phyloP scores from a whole-genome alignment of 768 basidiomycete species.

The Agaricus blazei region DNA sequence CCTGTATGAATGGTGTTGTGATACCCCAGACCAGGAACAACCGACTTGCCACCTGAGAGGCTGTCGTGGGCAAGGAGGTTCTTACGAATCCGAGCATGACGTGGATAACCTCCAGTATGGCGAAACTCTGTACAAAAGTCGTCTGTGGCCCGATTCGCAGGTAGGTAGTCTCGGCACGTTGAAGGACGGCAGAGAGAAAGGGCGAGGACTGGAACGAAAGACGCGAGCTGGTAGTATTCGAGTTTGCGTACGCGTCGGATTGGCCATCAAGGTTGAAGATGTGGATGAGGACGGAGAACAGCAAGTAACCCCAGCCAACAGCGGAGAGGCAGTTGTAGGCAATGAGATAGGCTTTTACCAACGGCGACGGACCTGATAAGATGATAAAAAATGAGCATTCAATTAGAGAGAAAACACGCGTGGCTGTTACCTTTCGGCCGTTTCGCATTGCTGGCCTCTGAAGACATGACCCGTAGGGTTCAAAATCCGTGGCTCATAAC shows the following conservation, averaged over 20 bases:
- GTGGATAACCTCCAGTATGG: constrained; percentile 81
- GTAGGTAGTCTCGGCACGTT: constrained; percentile 53
- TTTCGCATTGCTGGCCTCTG: not conserved
- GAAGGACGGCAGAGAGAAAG: constrained; percentile 32
- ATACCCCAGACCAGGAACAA: constrained; percentile 87
- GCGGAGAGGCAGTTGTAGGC: constrained; percentile 76
- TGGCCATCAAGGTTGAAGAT: constrained; percentile 40
- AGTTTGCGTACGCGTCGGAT: constrained; percentile 20
- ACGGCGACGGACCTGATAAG: constrained; percentile 17
- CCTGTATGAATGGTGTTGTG: constrained; percentile 55
- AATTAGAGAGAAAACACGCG: not conserved
- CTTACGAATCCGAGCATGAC: constrained; percentile 74
- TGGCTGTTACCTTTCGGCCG: not conserved
- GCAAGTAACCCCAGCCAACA: constrained; percentile 70
- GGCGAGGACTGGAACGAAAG: constrained; percentile 28
- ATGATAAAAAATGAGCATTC: too few relatives aligned
- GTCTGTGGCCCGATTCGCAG: constrained; percentile 55
- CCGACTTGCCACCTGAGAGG: constrained; percentile 75
- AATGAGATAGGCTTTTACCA: constrained; percentile 60
- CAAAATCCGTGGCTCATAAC: too few relatives aligned
- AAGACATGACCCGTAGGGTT: not conserved
- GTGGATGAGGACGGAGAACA: constrained; percentile 49
- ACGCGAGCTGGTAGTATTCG: constrained; percentile 28
- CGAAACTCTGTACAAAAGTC: constrained; percentile 77
- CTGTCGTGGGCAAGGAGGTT: constrained; percentile 69